Percentiles rank a stretch among this genome's conserved stretches.
Conservation (phyloP, 495 filamentous ascomycete species). For the Neurospora sp. region DNA sequence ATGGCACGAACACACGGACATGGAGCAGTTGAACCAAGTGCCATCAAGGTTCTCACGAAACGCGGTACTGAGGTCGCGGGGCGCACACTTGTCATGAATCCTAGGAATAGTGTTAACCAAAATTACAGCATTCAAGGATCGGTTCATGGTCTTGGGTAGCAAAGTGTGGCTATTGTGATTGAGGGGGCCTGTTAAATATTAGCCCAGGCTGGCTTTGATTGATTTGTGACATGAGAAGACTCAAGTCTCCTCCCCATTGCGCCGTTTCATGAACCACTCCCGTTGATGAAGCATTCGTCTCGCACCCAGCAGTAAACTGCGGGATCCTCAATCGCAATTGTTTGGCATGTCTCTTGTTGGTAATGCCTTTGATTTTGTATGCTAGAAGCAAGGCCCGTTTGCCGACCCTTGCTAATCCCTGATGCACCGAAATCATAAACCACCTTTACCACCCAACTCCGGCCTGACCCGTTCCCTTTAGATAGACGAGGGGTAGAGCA, state of each 20-base stretch:
- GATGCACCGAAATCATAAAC: constrained; percentile 46
- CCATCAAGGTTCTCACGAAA: not conserved
- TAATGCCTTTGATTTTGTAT: constrained; percentile 33
- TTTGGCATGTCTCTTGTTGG: constrained; percentile 26
- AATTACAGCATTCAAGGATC: not conserved
- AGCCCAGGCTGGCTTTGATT: constrained; percentile 16
- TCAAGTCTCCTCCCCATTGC: constrained; percentile 4
- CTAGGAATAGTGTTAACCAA: not conserved
- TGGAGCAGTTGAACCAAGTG: not conserved
- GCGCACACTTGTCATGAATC: not conserved
- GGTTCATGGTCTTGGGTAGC: not conserved
- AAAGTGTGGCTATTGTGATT: not conserved
- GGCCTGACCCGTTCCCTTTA: constrained; percentile 34
- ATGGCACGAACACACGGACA: not conserved
- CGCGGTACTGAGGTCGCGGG: not conserved
- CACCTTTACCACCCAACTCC: constrained; percentile 45
- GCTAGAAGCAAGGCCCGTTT: constrained; percentile 34
- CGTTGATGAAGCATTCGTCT: constrained; percentile 12
- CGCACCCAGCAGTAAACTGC: constrained; percentile 15
- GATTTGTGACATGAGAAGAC: constrained; percentile 14
- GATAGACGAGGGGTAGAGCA: constrained; percentile 91
- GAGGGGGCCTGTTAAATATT: not conserved
- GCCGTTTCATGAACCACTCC: constrained; percentile 10
- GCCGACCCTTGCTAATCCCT: constrained; percentile 41
- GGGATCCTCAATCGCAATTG: constrained; percentile 22